phyloP scores from a whole-genome alignment of 2,329 filamentous ascomycete species.

The Escovopsis weberi region DNA sequence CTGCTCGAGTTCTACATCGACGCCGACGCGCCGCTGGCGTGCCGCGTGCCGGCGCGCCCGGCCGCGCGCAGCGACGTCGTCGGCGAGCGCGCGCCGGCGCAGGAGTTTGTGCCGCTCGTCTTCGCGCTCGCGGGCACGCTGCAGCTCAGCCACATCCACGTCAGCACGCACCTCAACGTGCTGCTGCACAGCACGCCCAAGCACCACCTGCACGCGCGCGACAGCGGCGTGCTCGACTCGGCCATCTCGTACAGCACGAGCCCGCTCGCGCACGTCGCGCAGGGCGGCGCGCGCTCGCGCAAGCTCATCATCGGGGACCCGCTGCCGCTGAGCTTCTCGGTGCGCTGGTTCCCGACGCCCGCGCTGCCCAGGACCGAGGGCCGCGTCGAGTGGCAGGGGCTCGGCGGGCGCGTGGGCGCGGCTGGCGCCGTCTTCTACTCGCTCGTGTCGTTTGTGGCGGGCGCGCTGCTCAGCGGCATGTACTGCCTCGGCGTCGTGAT shows the following conservation, averaged over 20 bases:
- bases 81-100: conserved; percentile 32
- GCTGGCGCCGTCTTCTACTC: conserved; percentile 50
- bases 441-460: conserved; percentile 43
- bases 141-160: conserved; percentile 78
- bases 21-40: conserved; percentile 84
- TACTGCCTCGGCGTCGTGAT: conserved; percentile 48
- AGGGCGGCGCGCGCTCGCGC: conserved; percentile 30
- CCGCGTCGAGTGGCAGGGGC: conserved; percentile 48
- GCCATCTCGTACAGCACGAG: conserved; percentile 77
- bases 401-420: conserved; percentile 42
- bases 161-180: conserved; percentile 81
- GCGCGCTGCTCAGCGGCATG: conserved; percentile 36
- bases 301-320: conserved; percentile 79
- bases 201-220: conserved; percentile 46
- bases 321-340: conserved; percentile 61
- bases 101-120: conserved; percentile 67
- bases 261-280: conserved; percentile 44
- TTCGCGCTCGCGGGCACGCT: conserved; percentile 82
- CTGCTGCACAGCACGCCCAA: conserved; percentile 59
- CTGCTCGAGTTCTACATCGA: conserved; percentile 96
- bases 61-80: conserved; percentile 38
- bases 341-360: conserved; percentile 76
- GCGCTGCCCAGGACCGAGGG: conserved; percentile 54
- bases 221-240: conserved; percentile 70
- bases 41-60: conserved; percentile 73